Evolutionary conservation across 345 rosid genomes (phyloP).

Genomic region (Adansonia digitata): DNA sequence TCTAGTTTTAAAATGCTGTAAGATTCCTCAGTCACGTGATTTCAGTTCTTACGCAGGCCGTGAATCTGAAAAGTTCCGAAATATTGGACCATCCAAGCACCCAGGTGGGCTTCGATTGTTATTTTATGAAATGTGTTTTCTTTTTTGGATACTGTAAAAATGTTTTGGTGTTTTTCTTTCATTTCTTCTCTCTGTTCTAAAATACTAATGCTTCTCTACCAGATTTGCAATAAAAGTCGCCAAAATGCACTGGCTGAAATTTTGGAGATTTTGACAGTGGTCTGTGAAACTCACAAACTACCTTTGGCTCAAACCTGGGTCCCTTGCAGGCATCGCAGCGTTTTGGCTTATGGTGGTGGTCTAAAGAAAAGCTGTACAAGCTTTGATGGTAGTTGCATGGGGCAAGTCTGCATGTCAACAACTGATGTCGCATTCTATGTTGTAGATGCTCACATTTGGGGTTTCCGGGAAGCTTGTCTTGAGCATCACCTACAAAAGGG

Average conservation of each 20-base stretch:
- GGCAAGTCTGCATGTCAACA: conserved; percentile 83
- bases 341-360: conserved; percentile 80
- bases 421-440: conserved; percentile 81
- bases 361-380: conserved; percentile 78
- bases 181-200: conserved; percentile 32
- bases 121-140: conserved; percentile 11
- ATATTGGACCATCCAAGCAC: conserved; percentile 63
- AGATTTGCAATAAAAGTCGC: conserved; percentile 89
- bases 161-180: conserved; percentile 16
- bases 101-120: conserved; percentile 51
- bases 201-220: conserved; percentile 41
- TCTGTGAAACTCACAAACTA: conserved; percentile 80
- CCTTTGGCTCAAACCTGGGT: conserved; percentile 99
- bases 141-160: conserved; percentile 26
- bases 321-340: conserved; percentile 85
- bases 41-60: conserved; percentile 67
- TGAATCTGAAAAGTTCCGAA: conserved; percentile 77
- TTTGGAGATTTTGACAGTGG: conserved; percentile 75
- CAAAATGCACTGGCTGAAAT: conserved; percentile 86
- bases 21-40: conserved; percentile 31
- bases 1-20: neutral
- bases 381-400: conserved; percentile 84
- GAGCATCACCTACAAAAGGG: conserved; percentile 95
- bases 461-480: conserved; percentile 84
- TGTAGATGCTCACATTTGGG: conserved; percentile 90